Evolutionary conservation across 768 basidiomycete genomes (phyloP).

Genomic region (Lentinula sp.): DNA sequence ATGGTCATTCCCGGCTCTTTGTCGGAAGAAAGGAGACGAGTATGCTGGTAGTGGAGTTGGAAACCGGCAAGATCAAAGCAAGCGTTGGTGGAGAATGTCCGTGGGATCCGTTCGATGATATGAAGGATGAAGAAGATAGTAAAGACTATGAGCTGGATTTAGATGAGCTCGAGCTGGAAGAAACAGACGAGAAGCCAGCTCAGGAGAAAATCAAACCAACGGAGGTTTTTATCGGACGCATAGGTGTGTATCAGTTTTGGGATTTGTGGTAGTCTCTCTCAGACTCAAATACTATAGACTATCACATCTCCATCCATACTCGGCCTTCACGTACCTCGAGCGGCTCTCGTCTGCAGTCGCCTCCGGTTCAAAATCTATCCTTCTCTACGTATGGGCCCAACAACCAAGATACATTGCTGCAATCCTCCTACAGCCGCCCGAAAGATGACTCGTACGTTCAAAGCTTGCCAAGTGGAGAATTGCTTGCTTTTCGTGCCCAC

Average conservation of each 20-base stretch:
- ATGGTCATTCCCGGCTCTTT: slow-evolving; percentile 62
- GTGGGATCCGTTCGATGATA: slow-evolving; percentile 63
- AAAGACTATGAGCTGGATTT: slow-evolving; percentile 40
- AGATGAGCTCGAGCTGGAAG: slow-evolving; percentile 51
- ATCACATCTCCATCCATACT: slow-evolving; percentile 80
- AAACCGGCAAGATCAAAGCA: slow-evolving; percentile 76
- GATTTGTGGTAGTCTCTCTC: neutral
- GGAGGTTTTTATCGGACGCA: slow-evolving; percentile 61
- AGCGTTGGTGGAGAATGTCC: slow-evolving; percentile 73
- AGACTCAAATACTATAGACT: slow-evolving; percentile 45
- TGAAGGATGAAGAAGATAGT: slow-evolving; percentile 22
- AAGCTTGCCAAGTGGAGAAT: slow-evolving; percentile 69
- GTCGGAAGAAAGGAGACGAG: slow-evolving; percentile 91
- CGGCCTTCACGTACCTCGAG: slow-evolving; percentile 28
- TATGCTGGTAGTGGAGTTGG: slow-evolving; percentile 63
- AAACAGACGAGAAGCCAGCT: slow-evolving; percentile 14
- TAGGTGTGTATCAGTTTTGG: slow-evolving; percentile 13
- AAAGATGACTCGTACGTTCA: slow-evolving; percentile 81
- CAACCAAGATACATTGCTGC: slow-evolving; percentile 71
- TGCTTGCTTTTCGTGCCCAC: slow-evolving; percentile 64
- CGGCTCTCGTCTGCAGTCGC: slow-evolving; percentile 11
- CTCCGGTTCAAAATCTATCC: slow-evolving; percentile 71
- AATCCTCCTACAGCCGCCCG: slow-evolving; percentile 68
- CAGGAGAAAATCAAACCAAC: slow-evolving; percentile 14
- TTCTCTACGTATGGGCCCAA: slow-evolving; percentile 95